Evolutionary conservation across 1,284 basidiomycete genomes (phyloP), one percentile per base, ranked within the genome.

Genomic region (Pseudozyma tsukubaensis): DNA sequence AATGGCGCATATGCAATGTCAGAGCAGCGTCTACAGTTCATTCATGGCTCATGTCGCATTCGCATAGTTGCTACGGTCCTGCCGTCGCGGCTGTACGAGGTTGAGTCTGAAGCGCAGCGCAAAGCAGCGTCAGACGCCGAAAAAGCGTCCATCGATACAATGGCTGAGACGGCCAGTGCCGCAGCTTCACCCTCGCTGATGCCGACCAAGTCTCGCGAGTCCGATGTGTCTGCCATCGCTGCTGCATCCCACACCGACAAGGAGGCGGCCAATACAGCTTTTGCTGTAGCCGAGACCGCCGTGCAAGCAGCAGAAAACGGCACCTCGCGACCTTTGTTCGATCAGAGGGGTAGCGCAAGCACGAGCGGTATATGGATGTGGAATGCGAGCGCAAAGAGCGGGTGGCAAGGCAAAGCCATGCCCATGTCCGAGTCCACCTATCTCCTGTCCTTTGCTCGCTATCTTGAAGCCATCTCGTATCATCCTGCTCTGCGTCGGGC

Each of bases 361-460:
- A 47, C 53, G 5, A 66, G 72, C 29, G 71, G 73, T 14, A 67
- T 77, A 43, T 78, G 74, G 72, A 76, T 73, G 67, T 78, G 77
- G 77, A 74, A 69, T 18, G 76, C 72, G 10, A 73, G 76, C 54
- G 58, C 64, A 12, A 49, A 61, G 18, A 75, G 67, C 21, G 74
- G 79, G 19, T 65, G 69, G 59, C 72, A 79, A 47, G 71, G 64
- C 43, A 59, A 55, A 11, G 71, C 65, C 3, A 36, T 32, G 35
- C 57, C 57, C 40, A 79, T 81, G 74, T 72, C 77, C 44, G 66
- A 78, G 34, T 76, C 73, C 10, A 79, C 79, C 40, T 81, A 79
- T 18, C 70, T 82, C 6, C 59, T 72, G 11, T 81, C 80, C 10
- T 82, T 80, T 39, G 72, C 74, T 11, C 72, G 70, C 37, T 82